Evolutionary conservation across 495 filamentous ascomycete species (phyloP), one percentile per base, ranked within the genome.

Genomic region (Bryoglossum gracile): DNA sequence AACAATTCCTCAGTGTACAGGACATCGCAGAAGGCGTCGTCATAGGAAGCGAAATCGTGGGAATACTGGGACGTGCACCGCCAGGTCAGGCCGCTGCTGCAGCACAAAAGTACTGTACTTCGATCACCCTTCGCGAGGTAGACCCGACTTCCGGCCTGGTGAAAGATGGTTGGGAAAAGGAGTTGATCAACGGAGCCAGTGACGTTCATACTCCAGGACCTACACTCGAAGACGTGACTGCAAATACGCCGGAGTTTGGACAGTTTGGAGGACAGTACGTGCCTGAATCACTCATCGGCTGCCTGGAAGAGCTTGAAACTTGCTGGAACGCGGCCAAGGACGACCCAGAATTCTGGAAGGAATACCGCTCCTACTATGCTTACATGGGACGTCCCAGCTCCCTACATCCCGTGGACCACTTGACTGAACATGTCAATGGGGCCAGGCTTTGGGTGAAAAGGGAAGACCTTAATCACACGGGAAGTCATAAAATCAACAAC

Each of bases 191-290:
- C n/a, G 74, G 62, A 2, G 76, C 75, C 3, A 65, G 68, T 46
- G 73, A 76, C 11, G 70, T 70, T 26, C 70, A 45, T 21, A 24
- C 46, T 28, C 76, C 77, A 45, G 70, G 84, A 25, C 89, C 91
- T 3, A 78, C 86, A 43, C 82, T n/a, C n/a, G n/a, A n/a, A n/a
- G n/a, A n/a, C n/a, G n/a, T n/a, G n/a, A n/a, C n/a, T n/a, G n/a
- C n/a, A n/a, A n/a, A n/a, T n/a, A n/a, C n/a, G n/a, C n/a, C n/a
- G n/a, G n/a, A 90, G 11, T 98, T 98, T 60, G 92, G 92, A 49
- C 87, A 95, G 65, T 98, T 95, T 54, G 92, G 92, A 56, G 92
- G 92, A n/a, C 92, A 97, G 64, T 98, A 97, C 59, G 91, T 98
- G 0, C 94, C 92, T 1, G 92, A 98, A 67, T 89, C 89, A 6